These are phyloP conservation scores for Solanum pinnatisectum DNA, from an alignment of 257 asterid species.

Conservation along the genomic window DNA sequence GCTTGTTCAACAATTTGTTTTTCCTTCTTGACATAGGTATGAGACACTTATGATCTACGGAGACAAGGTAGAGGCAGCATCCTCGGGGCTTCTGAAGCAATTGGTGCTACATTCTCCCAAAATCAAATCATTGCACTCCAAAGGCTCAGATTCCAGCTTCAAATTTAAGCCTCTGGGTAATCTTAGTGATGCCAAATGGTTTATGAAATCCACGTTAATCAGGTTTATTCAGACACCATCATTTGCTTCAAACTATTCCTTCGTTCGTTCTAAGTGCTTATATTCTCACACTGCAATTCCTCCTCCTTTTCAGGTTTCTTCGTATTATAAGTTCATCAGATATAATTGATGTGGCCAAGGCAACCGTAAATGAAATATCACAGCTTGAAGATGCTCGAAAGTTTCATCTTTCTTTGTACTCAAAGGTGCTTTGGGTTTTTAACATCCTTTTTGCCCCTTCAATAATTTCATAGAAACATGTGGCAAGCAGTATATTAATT, in stretches of 20 bases:
- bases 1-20: neutral
- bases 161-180: conserved; percentile 43
- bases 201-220: conserved; percentile 59
- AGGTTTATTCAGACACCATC: conserved; percentile 26
- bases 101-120: conserved; percentile 53
- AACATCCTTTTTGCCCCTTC: neutral
- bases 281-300: conserved; percentile 4
- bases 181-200: conserved; percentile 47
- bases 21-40: conserved; percentile 37
- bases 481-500: neutral
- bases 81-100: conserved; percentile 71
- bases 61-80: conserved; percentile 42
- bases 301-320: conserved; percentile 49
- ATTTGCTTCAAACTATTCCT: neutral
- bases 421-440: conserved; percentile 37
- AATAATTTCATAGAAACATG: neutral
- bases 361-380: conserved; percentile 59
- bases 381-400: conserved; percentile 81
- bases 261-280: neutral
- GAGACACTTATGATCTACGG: conserved; percentile 45
- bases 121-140: conserved; percentile 41
- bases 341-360: conserved; percentile 31
- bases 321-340: conserved; percentile 51
- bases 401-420: conserved; percentile 66
- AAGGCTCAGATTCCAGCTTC: conserved; percentile 46